Conservation (phyloP, 2,329 filamentous ascomycete species). For the Aspergillus brasiliensis region DNA sequence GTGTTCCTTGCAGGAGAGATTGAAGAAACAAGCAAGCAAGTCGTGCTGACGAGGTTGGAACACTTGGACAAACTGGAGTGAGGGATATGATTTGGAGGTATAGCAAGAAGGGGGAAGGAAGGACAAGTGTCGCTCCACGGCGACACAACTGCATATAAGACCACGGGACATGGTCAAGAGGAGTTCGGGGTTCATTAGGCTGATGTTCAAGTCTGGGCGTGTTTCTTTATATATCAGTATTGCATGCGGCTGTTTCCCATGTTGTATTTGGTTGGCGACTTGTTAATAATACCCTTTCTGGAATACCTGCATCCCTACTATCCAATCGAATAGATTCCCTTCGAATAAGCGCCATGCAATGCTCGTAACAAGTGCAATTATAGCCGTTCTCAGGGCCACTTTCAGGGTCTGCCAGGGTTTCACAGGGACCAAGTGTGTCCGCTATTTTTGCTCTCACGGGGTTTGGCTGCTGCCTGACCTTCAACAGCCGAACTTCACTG, state of each 20-base stretch:
- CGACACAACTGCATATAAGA: constrained; percentile 21
- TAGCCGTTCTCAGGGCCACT: neutral
- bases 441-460: neutral
- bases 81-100: constrained; percentile 20
- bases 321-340: neutral
- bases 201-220: constrained; percentile 6
- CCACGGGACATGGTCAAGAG: constrained; percentile 21
- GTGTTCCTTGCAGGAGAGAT: constrained; percentile 98
- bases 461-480: constrained; percentile 11
- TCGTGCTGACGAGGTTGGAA: constrained; percentile 89
- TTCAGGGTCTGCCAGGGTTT: neutral
- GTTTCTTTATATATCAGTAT: constrained; percentile 9
- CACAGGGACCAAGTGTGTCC: constrained; percentile 1
- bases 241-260: neutral
- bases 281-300: constrained; percentile 14
- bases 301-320: neutral
- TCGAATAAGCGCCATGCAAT: neutral
- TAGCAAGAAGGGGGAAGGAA: neutral
- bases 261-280: constrained; percentile 3
- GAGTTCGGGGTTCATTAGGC: constrained; percentile 22
- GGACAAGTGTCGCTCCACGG: neutral
- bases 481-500: constrained; percentile 35
- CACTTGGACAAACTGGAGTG: constrained; percentile 96
- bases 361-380: neutral
- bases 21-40: constrained; percentile 98